Percentiles rank a stretch among this genome's conserved stretches.
Conservation (phyloP, 305 asterid species). For the Fraxinus floribunda region DNA sequence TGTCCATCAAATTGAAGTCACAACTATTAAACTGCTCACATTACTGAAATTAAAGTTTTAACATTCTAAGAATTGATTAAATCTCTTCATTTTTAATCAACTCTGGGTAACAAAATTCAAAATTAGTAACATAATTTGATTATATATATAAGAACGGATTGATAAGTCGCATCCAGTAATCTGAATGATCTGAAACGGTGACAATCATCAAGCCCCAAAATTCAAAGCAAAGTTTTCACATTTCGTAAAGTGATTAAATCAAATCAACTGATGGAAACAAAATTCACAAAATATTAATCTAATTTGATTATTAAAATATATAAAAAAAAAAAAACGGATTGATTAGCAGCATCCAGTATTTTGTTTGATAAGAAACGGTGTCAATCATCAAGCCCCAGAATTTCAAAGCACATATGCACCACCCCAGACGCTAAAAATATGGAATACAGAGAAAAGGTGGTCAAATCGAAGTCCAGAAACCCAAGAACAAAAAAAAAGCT, state of each 20-base stretch:
- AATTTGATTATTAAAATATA: background rate
- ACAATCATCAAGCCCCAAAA: background rate
- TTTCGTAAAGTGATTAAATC: background rate
- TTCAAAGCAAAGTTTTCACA: background rate
- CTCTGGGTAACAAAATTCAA: constrained; percentile 1
- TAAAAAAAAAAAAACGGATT: background rate
- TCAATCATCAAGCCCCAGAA: background rate
- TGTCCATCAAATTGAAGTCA: background rate
- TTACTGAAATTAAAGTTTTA: background rate
- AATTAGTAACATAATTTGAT: background rate
- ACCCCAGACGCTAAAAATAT: background rate
- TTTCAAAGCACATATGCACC: background rate
- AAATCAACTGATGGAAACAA: background rate
- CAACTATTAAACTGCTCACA: background rate
- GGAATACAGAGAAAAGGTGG: background rate
- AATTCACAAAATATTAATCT: background rate
- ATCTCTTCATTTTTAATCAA: constrained; percentile 15
- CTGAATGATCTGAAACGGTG: background rate
- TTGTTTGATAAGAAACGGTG: background rate
- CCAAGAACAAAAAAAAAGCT: background rate
- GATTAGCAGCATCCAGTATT: background rate
- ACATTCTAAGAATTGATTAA: background rate
- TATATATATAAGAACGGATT: background rate
- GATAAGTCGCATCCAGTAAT: background rate
- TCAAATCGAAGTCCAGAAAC: background rate